Conservation (phyloP, 495 filamentous ascomycete genomes). For the Neurospora terricola region DNA sequence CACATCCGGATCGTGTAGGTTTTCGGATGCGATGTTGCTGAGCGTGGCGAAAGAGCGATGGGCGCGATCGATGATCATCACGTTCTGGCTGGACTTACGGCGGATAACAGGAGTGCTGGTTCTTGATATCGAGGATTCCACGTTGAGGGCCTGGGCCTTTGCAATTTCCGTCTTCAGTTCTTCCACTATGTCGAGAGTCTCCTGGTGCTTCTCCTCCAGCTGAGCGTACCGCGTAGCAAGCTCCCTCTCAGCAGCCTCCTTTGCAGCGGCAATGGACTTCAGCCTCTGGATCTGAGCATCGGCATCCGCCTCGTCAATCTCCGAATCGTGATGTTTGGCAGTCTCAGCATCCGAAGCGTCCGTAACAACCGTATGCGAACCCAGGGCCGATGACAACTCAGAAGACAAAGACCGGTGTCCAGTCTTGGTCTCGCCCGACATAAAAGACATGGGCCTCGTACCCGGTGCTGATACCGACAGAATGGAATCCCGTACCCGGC, state of each 20-base stretch:
- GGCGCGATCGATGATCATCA: conserved; percentile 82
- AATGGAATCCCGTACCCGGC: conserved; percentile 39
- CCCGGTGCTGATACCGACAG: conserved; percentile 47
- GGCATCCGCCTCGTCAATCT: conserved; percentile 24
- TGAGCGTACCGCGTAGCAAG: conserved; percentile 70
- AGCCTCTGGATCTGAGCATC: conserved; percentile 60
- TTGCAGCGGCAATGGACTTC: conserved; percentile 59
- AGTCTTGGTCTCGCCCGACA: conserved; percentile 70
- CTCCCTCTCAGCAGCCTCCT: conserved; percentile 59
- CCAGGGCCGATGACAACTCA: conserved; percentile 90
- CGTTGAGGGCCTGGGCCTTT: conserved; percentile 51
- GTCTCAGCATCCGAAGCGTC: conserved; percentile 46
- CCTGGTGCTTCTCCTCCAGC: conserved; percentile 69
- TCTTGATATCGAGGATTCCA: conserved; percentile 52
- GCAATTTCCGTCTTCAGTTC: conserved; percentile 79
- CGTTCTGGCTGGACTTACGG: conserved; percentile 86
- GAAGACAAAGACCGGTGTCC: conserved; percentile 86
- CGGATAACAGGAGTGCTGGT: conserved; percentile 65
- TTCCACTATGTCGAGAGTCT: conserved; percentile 75
- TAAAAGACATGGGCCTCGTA: conserved; percentile 79
- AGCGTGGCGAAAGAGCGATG: conserved; percentile 86
- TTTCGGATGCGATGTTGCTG: conserved; percentile 75
- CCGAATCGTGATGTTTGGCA: conserved; percentile 18
- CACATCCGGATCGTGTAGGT: conserved; percentile 69
- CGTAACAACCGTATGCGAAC: conserved; percentile 58